Base-by-base conservation (phyloP, 805 yeast species). In the Sungouiozyma ichnusensis region DNA sequence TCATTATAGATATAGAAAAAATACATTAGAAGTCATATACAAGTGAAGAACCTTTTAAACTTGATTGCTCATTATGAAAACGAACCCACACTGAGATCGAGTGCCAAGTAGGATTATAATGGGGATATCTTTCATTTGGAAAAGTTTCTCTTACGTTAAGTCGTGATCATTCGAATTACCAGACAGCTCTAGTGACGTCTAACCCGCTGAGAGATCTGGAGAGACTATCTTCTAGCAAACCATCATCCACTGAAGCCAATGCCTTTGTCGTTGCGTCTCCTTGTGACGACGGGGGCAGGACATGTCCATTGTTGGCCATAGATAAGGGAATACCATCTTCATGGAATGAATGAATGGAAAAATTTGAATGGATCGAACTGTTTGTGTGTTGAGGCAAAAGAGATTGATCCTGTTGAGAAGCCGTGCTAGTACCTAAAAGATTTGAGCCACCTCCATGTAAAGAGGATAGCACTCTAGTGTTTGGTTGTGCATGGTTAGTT, bases 301-400 rank as follows among this genome's bases (percentile, higher is more conserved):
- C 32, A n/a, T 24, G 29, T 2, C 9, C 29, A 14, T 36, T 20
- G 19, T 13, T 20, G 3, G 36, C 19, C 17, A 36, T 16, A 13
- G 39, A 36, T 20, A 36, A 16, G 6, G 39, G 39, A 6, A 11
- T 27, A 9, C 39, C 32, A 20, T 50, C 57, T 33, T 55, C 62
- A 41, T 52, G 57, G 37, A 44, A 54, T 6, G 66, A 60, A 20
- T 60, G 63, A 16, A 52, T 36, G 2, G 65, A 60, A 31, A 52
- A 56, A 38, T 58, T 58, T 1, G 66, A 60, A 34, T 61, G 64
- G 3, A 57, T 46, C 2, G 64, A 59, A 3, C 64, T 63, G 38
- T 58, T 54, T 3, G 65, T 61, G 36, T 60, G 52, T 43, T 62
- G 66, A 5, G 64, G 56, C 8, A 40, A 20, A 38, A 46, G 39